phyloP scores from a whole-genome alignment of 2,329 filamentous ascomycete species.

The Venturia effusa region DNA sequence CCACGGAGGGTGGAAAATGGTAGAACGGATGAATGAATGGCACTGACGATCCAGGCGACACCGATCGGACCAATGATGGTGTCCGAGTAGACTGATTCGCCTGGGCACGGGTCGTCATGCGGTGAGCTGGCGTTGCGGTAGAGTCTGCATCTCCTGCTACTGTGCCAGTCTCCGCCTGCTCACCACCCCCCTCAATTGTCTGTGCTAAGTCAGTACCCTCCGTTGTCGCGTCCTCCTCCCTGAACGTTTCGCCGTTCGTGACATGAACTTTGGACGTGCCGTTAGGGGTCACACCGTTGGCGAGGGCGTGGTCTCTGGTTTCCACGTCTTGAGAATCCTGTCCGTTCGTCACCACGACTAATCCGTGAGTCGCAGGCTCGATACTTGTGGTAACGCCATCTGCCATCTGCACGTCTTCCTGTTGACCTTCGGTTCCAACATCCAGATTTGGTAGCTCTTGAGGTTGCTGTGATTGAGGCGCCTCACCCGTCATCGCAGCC shows the following conservation, averaged over 20 bases:
- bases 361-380: constrained; percentile 3
- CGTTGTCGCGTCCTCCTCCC: constrained; percentile 12
- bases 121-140: constrained; percentile 31
- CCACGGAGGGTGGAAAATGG: constrained; percentile 48
- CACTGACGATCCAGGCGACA: constrained; percentile 35
- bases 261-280: background rate
- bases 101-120: constrained; percentile 45
- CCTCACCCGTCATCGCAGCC: background rate
- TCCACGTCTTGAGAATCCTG: background rate
- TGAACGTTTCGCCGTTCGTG: constrained; percentile 9
- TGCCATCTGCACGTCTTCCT: background rate
- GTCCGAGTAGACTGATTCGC: constrained; percentile 29
- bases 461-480: background rate
- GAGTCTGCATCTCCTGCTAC: constrained; percentile 26
- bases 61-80: constrained; percentile 22
- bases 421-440: background rate
- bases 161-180: constrained; percentile 3
- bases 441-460: background rate
- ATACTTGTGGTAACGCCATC: background rate
- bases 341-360: background rate
- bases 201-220: background rate
- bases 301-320: background rate
- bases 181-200: constrained; percentile 20
- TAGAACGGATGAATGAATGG: constrained; percentile 67
- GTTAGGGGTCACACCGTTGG: background rate